Base-by-base conservation (phyloP, 2,329 filamentous ascomycete species). In the Chalara sp. region DNA sequence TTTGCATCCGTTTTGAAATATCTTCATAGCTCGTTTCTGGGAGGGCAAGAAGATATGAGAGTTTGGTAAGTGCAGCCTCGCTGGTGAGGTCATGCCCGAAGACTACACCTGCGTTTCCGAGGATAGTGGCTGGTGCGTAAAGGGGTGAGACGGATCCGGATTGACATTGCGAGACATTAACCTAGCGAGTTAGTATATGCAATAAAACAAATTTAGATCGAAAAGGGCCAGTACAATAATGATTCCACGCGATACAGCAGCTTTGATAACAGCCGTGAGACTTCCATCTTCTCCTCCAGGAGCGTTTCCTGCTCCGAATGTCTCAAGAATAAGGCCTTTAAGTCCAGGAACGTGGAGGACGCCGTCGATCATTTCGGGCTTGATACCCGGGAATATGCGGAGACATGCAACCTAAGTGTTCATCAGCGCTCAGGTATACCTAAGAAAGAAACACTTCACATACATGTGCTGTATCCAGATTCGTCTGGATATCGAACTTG, bases 291-390 rank as follows among this genome's bases (percentile, higher is more conserved):
- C 80, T 57, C 86, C 83, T 41, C 77, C 77, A 1, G 84, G 84
- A 3, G 83, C 81, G 64, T 88, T 88, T 10, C 84, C 84, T 2
- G 84, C 82, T 8, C 84, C 84, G 65, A 87, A 88, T 0, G 84
- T 87, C 65, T 87, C 84, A 32, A 88, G 71, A 2, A 88, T 78
- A 28, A 88, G 68, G 3, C 84, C 84, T 39, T 77, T 76, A n/a
- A 88, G 68, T 10, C 77, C 80, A 8, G 81, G 74, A 32, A 84
- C 65, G 32, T 73, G 73, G 46, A 88, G 67, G 3, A 88, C 83
- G 1, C 80, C 79, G 58, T 86, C 82, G 8, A 88, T 75, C 79
- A 87, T 85, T 56, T 82, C 77, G 5, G 84, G 80, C 56, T 82
- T 82, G 63, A 88, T 87, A 41, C 84, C 84, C 0, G 84, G 84